Percentiles rank a stretch among this genome's conserved stretches.
phyloP scores from a whole-genome alignment of 441 rosid genomes.

The Populus trichocarpa region DNA sequence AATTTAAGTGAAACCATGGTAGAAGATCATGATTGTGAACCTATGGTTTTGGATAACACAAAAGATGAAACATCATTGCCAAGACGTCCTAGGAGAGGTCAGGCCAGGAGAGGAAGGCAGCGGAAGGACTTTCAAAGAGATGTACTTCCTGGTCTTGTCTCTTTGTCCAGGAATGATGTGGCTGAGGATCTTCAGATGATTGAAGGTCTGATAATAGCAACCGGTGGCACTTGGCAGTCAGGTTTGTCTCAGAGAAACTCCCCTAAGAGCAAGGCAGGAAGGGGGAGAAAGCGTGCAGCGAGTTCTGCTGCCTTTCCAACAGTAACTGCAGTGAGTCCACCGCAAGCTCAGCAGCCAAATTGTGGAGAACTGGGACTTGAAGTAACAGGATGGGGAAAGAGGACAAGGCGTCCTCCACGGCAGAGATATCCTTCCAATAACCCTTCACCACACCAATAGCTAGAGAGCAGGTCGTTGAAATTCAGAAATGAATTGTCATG shows the following conservation, averaged over 20 bases:
- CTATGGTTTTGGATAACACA: slow-evolving; percentile 47
- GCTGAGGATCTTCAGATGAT: slow-evolving; percentile 80
- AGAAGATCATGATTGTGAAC: slow-evolving; percentile 56
- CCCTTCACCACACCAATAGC: slow-evolving; percentile 27
- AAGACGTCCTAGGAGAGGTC: slow-evolving; percentile 31
- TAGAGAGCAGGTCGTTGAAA: background rate
- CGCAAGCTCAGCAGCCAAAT: slow-evolving; percentile 39
- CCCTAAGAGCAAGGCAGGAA: slow-evolving; percentile 45
- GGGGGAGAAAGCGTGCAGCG: slow-evolving; percentile 58
- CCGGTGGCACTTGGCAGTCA: slow-evolving; percentile 59
- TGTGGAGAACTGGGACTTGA: slow-evolving; percentile 54
- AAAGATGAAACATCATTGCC: slow-evolving; percentile 44
- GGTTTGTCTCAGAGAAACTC: slow-evolving; percentile 60
- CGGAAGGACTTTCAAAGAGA: slow-evolving; percentile 95
- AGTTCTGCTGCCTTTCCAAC: slow-evolving; percentile 32
- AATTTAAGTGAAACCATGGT: slow-evolving; percentile 47
- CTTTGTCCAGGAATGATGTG: slow-evolving; percentile 79
- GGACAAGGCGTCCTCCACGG: slow-evolving; percentile 80
- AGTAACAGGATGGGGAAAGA: slow-evolving; percentile 86
- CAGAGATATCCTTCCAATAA: slow-evolving; percentile 74
- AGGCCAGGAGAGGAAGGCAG: slow-evolving; percentile 86
- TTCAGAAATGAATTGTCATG: background rate
- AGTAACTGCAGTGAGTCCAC: slow-evolving; percentile 21
- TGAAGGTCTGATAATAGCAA: slow-evolving; percentile 74
- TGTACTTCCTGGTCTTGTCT: slow-evolving; percentile 81